Base-by-base conservation (phyloP, 2,329 filamentous ascomycete genomes). In the Calonectria pauciramosa region DNA sequence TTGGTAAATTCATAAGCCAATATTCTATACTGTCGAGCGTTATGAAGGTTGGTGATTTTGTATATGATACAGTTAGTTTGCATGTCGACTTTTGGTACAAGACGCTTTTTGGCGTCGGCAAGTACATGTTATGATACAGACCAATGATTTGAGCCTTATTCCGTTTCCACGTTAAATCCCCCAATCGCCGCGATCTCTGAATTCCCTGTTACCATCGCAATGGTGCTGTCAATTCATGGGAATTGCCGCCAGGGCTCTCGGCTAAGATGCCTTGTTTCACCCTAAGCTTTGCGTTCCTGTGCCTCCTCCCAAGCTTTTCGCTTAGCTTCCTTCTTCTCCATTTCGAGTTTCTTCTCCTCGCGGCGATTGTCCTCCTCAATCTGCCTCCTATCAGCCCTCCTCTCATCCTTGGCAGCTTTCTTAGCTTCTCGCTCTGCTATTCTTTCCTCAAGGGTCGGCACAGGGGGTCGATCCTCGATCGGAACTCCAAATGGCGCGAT, bases 401-500 rank as follows among this genome's bases (percentile, higher is more conserved):
- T 86, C 78, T 90, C 87, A 51, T 90, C 87, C 84, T 94, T 95
- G 44, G 86, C 86, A 38, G 87, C 85, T 71, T 90, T 89, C 83
- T 91, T 89, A 36, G 86, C 85, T 64, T 92, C 88, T 72, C 90
- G 88, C 67, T 87, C 86, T 16, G 83, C 88, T 79, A 91, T 87
- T 54, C 91, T 87, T 84, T 96, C 91, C 67, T 92, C 91, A 59
- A 91, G 83, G 0, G 89, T 92, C 32, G 93, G 93, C 14, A 97
- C 88, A 0, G 91, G 88, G 7, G 93, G 92, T 9, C 95, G 88
- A 70, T 91, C 88, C 34, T 92, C 88, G 68, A 94, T 90, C 2
- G 92, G 89, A 2, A 87, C 86, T 23, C 94, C 93, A 66, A 87
- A 87, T 2, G 94, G 94, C 4, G 94, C 93, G 75, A 96, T 90